Base-by-base conservation (phyloP, 768 basidiomycete species). In the Lactarius akahatsu region DNA sequence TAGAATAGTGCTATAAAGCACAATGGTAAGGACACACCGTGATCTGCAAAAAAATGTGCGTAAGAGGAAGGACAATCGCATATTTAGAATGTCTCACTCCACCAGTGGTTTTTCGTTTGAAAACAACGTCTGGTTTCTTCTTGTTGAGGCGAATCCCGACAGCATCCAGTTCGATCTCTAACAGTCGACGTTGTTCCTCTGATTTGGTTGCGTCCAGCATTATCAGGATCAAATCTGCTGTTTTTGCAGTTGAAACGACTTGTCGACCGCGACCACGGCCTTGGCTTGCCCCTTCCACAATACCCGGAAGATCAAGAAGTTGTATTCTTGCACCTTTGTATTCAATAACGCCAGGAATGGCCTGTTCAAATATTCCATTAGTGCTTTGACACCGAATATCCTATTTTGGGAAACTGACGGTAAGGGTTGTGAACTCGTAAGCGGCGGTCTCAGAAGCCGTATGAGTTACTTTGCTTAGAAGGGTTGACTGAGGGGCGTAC, bases 331-430 rank as follows among this genome's bases (percentile, higher is more conserved):
- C 89, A 34, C 97, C 97, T 76, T 96, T 88, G 75, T 98, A 92
- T 73, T 98, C 96, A 20, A 98, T 86, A 3, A 98, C 97, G 58
- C 97, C 97, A 41, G 97, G 96, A 67, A 99, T 98, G 11, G 97
- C 96, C 87, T 92, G 64, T 30, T 38, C 7, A 16, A 57, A 40
- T 23, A 16, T 23, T 45, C 43, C 47, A 47, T 56, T 41, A 23
- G 38, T 11, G 50, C 36, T 23, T 62, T 40, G 45, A 40, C 55
- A 38, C 13, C 10, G 28, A 11, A 18, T 8, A 54, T 26, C 16
- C 28, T 18, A 16, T 28, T 32, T 9, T 36, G 23, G 34, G 52
- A 50, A 36, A 74, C 83, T 70, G 72, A 90, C 91, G 11, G 91
- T 92, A 38, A 96, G 83, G 4, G 93, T 96, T 3, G 95, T 97